phyloP scores from a whole-genome alignment of 306 rosid genomes.

The Chamaecrista fasciculata region DNA sequence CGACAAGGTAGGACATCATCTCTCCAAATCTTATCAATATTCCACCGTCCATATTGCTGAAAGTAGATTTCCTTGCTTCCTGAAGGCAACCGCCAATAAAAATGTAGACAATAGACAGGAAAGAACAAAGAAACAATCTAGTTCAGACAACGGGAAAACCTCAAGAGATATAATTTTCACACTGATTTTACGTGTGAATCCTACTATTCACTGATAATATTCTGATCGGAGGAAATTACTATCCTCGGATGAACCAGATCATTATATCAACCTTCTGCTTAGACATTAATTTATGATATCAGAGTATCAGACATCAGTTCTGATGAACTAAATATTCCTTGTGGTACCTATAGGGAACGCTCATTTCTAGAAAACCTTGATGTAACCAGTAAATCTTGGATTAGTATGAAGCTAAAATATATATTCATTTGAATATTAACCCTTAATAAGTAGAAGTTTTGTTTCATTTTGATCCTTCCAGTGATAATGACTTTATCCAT shows the following conservation, averaged over 20 bases:
- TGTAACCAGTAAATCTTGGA: not conserved
- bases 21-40: constrained; percentile 81
- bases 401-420: not conserved
- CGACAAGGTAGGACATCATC: constrained; percentile 96
- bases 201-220: not conserved
- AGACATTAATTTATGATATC: not conserved
- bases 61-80: constrained; percentile 71
- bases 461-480: not conserved
- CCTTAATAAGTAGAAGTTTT: not conserved
- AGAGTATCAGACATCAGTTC: not conserved
- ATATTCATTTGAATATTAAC: not conserved
- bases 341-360: not conserved
- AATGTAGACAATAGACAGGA: constrained; percentile 1
- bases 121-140: constrained; percentile 21
- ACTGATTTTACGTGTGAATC: not conserved
- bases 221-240: not conserved
- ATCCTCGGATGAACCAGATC: constrained; percentile 5
- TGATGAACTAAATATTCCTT: not conserved
- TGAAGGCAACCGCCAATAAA: constrained; percentile 29
- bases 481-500: not conserved
- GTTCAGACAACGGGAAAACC: constrained; percentile 12
- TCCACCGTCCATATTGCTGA: constrained; percentile 72
- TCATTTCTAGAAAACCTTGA: constrained; percentile 12
- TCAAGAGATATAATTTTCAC: not conserved
- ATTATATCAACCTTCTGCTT: not conserved